These are phyloP conservation scores for Eragrostis tef DNA, from an alignment of 202 grass and related monocot species.

Conservation along the genomic window DNA sequence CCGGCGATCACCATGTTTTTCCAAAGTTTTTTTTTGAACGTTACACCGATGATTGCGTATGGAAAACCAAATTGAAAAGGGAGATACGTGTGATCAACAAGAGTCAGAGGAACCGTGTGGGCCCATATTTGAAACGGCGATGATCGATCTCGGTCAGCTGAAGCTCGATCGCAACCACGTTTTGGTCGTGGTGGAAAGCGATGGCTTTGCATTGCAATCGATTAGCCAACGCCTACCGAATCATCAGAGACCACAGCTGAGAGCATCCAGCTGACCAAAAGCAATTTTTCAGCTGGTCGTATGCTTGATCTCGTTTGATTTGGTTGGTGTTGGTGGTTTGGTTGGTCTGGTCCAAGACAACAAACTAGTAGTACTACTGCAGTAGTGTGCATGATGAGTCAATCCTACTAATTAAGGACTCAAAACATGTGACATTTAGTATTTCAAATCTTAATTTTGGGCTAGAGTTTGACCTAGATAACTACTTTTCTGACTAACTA, in stretches of 20 bases:
- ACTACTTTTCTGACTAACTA: no score
- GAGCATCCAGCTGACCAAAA: not conserved
- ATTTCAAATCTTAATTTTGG: no score
- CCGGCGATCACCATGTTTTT: no score
- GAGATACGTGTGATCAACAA: not conserved
- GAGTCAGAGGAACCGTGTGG: slow-evolving; percentile 25
- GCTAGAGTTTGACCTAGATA: no score
- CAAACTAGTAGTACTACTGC: no score
- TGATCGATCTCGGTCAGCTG: not conserved
- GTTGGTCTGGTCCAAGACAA: not conserved
- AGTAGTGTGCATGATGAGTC: no score
- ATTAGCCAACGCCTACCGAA: slow-evolving; percentile 15
- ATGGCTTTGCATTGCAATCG: not conserved
- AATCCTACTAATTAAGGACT: no score
- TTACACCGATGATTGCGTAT: not conserved
- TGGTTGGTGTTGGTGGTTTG: not conserved
- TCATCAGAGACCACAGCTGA: slow-evolving; percentile 4
- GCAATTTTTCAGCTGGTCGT: not conserved
- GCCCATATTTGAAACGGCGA: not conserved
- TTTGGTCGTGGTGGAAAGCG: slow-evolving; percentile 7
- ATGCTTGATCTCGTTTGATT: not conserved
- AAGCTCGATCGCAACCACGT: slow-evolving; percentile 11
- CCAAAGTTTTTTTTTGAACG: slow-evolving; percentile 5
- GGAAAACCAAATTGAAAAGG: not conserved
- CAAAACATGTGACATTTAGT: no score